These are phyloP conservation scores for Saussurea involucrata DNA, from an alignment of 129 eudicot genomes.

Conservation along the genomic window DNA sequence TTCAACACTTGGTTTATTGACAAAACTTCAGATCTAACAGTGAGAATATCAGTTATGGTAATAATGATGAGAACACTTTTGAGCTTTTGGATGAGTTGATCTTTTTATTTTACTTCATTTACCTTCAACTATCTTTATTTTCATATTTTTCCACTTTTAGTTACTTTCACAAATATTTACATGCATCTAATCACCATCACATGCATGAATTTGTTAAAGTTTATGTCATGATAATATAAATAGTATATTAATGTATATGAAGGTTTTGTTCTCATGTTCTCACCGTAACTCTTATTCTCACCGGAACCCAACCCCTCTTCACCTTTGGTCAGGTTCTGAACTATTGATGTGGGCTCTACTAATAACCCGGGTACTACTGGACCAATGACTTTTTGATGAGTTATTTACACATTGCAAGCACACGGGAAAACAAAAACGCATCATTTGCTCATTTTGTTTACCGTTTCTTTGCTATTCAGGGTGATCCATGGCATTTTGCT, in stretches of 20 bases:
- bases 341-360: background rate
- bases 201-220: background rate
- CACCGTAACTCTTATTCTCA: background rate
- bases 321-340: too few relatives aligned
- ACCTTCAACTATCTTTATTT: too few relatives aligned
- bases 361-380: background rate
- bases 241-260: too few relatives aligned
- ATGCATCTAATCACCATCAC: background rate
- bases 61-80: background rate
- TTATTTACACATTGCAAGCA: background rate
- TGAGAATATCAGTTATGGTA: background rate
- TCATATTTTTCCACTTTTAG: background rate
- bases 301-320: background rate
- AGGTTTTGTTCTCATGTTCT: too few relatives aligned
- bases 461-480: background rate
- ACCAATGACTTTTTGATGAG: background rate
- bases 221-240: background rate
- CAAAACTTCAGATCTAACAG: too few relatives aligned
- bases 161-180: background rate
- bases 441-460: background rate
- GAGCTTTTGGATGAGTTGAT: background rate
- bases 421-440: background rate
- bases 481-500: constrained; percentile 6
- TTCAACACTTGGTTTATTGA: too few relatives aligned
- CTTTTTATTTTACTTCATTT: too few relatives aligned